A percentile compares a stretch with the other conserved stretches of the same genome.
phyloP scores from a whole-genome alignment of 1,139 yeast genomes.

The Debaryomyces sp. region DNA sequence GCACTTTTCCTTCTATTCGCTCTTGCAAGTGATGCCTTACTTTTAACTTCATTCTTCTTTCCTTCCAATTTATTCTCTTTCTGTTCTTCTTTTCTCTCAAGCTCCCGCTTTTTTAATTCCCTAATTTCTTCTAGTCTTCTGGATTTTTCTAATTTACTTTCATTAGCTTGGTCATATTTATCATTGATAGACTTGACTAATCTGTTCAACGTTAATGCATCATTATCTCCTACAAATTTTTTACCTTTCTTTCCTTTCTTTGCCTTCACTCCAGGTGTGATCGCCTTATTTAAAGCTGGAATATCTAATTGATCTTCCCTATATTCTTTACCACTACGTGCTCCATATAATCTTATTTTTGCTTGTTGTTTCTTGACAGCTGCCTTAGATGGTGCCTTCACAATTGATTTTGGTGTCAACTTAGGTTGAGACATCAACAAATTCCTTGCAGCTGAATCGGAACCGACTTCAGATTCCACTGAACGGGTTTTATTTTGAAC shows the following conservation, averaged over 20 bases:
- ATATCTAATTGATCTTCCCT: constrained; percentile 77
- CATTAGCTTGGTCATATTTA: constrained; percentile 77
- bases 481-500: constrained; percentile 57
- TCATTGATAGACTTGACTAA: constrained; percentile 82
- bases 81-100: constrained; percentile 77
- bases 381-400: constrained; percentile 52
- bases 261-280: constrained; percentile 80
- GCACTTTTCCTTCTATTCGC: constrained; percentile 70
- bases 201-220: constrained; percentile 62
- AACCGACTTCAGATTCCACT: constrained; percentile 65
- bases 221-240: constrained; percentile 77
- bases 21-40: constrained; percentile 70
- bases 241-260: constrained; percentile 91
- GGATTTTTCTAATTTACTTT: constrained; percentile 87
- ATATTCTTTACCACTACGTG: constrained; percentile 65
- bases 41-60: constrained; percentile 77
- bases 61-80: constrained; percentile 71
- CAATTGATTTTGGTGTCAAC: constrained; percentile 60
- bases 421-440: constrained; percentile 64
- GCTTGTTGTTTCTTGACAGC: constrained; percentile 68
- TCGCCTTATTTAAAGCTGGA: constrained; percentile 79
- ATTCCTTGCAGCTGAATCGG: constrained; percentile 68
- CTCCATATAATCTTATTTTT: constrained; percentile 67
- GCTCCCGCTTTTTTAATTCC: constrained; percentile 81
- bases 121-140: constrained; percentile 88